A percentile compares a stretch with the other conserved stretches of the same genome.
phyloP scores from a whole-genome alignment of 2,329 filamentous ascomycete species.

The Colletotrichum sp. region DNA sequence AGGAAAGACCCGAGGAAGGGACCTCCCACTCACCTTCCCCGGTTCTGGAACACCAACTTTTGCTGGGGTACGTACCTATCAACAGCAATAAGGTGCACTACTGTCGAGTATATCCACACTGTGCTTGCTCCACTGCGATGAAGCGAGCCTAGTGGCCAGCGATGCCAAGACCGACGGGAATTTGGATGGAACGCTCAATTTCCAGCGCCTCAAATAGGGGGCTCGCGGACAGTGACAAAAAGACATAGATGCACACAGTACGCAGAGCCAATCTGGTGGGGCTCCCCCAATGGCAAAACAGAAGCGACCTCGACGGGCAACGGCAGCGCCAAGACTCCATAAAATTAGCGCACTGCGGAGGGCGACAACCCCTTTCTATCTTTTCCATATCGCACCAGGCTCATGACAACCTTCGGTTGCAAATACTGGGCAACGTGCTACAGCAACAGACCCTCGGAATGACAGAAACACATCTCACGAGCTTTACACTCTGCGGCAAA shows the following conservation, averaged over 20 bases:
- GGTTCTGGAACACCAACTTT: not conserved
- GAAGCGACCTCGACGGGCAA: not conserved
- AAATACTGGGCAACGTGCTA: not conserved
- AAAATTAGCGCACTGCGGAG: constrained; percentile 8
- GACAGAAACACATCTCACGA: not conserved
- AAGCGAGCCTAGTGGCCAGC: not conserved
- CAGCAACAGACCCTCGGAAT: not conserved
- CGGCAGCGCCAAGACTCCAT: constrained; percentile 15
- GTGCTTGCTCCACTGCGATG: not conserved
- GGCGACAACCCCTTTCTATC: not conserved
- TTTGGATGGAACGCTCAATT: constrained; percentile 15
- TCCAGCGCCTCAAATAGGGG: constrained; percentile 2
- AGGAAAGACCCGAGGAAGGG: not conserved
- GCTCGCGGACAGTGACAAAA: not conserved
- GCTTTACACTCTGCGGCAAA: not conserved
- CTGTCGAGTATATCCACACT: not conserved
- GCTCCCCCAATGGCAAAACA: not conserved
- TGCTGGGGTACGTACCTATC: not conserved
- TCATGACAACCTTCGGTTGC: not conserved
- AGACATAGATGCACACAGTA: not conserved
- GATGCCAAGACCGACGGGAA: constrained; percentile 13
- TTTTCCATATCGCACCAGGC: not conserved
- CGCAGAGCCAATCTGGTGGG: not conserved
- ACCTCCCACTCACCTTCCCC: not conserved
- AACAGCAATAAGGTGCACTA: no score